Conservation (phyloP, 176 grass and related monocot species). For the Phoenix roebelenii region DNA sequence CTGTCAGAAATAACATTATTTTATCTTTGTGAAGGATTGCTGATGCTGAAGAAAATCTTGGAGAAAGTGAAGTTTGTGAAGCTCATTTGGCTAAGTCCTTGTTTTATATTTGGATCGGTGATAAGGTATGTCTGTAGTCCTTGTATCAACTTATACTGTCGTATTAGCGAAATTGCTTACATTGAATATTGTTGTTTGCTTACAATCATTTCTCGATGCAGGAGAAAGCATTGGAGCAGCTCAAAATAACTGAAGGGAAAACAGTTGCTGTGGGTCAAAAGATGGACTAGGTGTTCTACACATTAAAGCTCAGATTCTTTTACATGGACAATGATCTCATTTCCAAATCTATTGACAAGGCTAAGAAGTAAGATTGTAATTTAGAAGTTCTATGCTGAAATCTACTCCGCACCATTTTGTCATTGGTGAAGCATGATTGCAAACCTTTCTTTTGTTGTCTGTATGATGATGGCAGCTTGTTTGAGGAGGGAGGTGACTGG, state of each 20-base stretch:
- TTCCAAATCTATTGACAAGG: slow-evolving; percentile 93
- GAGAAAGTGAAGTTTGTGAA: slow-evolving; percentile 99
- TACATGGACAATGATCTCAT: slow-evolving; percentile 98
- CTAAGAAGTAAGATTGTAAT: slow-evolving; percentile 58
- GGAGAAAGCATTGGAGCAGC: slow-evolving; percentile 89
- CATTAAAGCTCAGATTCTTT: slow-evolving; percentile 78
- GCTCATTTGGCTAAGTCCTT: slow-evolving; percentile 94
- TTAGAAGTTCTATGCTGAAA: not conserved
- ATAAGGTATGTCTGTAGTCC: slow-evolving; percentile 39
- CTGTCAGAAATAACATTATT: not conserved
- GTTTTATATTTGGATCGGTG: slow-evolving; percentile 71
- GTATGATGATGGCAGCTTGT: slow-evolving; percentile 45
- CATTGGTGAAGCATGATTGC: too few relatives aligned
- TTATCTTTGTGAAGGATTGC: slow-evolving; percentile 55
- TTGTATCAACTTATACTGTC: too few relatives aligned
- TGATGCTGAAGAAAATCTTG: slow-evolving; percentile 97
- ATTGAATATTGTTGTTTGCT: too few relatives aligned
- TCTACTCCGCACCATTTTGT: not conserved
- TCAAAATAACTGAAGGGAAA: slow-evolving; percentile 93
- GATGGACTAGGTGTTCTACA: slow-evolving; percentile 97
- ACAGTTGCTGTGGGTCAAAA: slow-evolving; percentile 96
- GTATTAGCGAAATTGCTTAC: too few relatives aligned
- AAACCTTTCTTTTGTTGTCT: too few relatives aligned
- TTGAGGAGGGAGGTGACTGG: slow-evolving; percentile 98
- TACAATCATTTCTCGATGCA: slow-evolving; percentile 16